phyloP scores from a whole-genome alignment of 1,284 basidiomycete genomes.

The Peniophora sp. region DNA sequence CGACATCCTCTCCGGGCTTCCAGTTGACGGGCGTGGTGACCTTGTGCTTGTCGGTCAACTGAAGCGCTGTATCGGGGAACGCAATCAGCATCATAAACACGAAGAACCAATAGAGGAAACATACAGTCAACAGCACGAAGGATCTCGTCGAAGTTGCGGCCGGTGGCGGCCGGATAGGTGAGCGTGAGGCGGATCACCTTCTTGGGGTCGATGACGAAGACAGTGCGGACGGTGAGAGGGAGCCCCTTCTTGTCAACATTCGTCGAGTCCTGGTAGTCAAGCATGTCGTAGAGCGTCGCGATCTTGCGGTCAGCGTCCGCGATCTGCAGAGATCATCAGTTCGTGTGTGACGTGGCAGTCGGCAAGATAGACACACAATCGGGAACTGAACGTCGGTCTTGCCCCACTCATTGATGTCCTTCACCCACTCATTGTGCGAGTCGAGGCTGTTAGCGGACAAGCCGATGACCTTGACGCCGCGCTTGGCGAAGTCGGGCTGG shows the following conservation, averaged over 20 bases:
- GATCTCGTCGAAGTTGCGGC: slow-evolving; percentile 84
- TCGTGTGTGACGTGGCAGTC: slow-evolving; percentile 6
- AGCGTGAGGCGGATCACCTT: slow-evolving; percentile 86
- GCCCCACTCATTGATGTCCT: slow-evolving; percentile 86
- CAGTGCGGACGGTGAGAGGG: slow-evolving; percentile 84
- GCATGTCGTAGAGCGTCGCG: slow-evolving; percentile 88
- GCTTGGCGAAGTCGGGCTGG: slow-evolving; percentile 76
- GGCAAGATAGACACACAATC: slow-evolving; percentile 49
- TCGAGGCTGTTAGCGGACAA: slow-evolving; percentile 89
- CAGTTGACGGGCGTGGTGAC: slow-evolving; percentile 90
- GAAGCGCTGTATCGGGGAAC: slow-evolving; percentile 50
- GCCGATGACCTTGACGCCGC: slow-evolving; percentile 90
- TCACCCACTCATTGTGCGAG: slow-evolving; percentile 85
- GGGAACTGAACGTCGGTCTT: slow-evolving; percentile 82
- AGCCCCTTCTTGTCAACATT: slow-evolving; percentile 91
- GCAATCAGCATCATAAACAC: slow-evolving; percentile 1
- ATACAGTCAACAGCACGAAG: slow-evolving; percentile 71
- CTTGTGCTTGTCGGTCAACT: slow-evolving; percentile 87
- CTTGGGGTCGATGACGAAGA: slow-evolving; percentile 91
- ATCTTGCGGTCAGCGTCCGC: slow-evolving; percentile 87
- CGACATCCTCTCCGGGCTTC: slow-evolving; percentile 89
- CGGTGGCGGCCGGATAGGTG: slow-evolving; percentile 85
- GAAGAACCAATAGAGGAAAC: slow-evolving; percentile 10
- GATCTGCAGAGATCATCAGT: slow-evolving; percentile 46
- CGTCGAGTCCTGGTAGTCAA: slow-evolving; percentile 90